These are phyloP conservation scores for Paralagenidium karlingii DNA, from an alignment of 352 stramenopile genomes.

Conservation along the genomic window DNA sequence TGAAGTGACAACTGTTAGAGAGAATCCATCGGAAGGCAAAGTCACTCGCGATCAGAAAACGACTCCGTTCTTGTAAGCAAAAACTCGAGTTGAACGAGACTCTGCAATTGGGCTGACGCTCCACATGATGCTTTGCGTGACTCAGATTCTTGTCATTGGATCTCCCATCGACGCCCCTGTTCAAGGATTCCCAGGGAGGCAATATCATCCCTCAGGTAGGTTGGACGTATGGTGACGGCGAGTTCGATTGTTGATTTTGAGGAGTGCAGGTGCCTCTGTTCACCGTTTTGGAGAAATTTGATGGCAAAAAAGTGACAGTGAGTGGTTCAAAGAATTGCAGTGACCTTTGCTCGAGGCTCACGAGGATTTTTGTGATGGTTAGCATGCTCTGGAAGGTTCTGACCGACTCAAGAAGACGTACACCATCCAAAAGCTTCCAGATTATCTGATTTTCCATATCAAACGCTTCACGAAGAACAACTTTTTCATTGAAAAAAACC, in stretches of 20 bases:
- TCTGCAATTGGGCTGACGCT: neutral
- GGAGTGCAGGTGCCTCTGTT: slow-evolving; percentile 88
- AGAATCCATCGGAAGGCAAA: slow-evolving; percentile 18
- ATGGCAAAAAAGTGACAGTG: slow-evolving; percentile 79
- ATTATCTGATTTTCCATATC: slow-evolving; percentile 96
- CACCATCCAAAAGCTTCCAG: slow-evolving; percentile 83
- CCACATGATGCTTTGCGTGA: slow-evolving; percentile 1
- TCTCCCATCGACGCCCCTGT: slow-evolving; percentile 96
- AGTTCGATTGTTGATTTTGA: neutral
- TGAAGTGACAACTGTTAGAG: slow-evolving; percentile 81
- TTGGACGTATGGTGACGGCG: neutral
- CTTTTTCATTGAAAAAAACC: slow-evolving; percentile 99
- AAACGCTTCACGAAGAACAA: slow-evolving; percentile 97
- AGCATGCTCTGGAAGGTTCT: slow-evolving; percentile 66
- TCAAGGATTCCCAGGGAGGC: slow-evolving; percentile 95
- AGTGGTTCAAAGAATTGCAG: neutral
- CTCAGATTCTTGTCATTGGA: slow-evolving; percentile 93
- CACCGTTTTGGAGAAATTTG: slow-evolving; percentile 95
- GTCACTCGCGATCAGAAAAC: slow-evolving; percentile 12
- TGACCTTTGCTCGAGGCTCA: neutral
- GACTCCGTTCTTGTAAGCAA: slow-evolving; percentile 56
- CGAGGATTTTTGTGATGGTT: slow-evolving; percentile 14
- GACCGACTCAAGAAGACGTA: slow-evolving; percentile 88
- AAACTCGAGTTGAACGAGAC: neutral
- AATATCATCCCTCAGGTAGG: slow-evolving; percentile 93